A percentile compares a stretch with the other conserved stretches of the same genome.
Evolutionary conservation across 805 yeast species (phyloP).

Genomic region (Wickerhamiella azyma): DNA sequence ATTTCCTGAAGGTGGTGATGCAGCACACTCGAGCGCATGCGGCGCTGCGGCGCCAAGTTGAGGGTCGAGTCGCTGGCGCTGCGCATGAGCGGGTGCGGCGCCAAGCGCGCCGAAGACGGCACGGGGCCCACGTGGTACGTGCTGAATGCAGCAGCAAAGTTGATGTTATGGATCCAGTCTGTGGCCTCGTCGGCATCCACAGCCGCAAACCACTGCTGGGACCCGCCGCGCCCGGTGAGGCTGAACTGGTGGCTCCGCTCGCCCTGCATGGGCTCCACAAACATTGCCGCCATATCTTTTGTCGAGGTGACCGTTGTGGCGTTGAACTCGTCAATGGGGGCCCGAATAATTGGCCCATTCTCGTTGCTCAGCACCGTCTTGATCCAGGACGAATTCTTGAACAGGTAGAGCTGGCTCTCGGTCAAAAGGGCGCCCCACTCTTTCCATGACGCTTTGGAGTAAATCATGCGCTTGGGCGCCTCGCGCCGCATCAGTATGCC

Average conservation of each 20-base stretch:
- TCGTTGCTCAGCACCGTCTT: slow-evolving; percentile 16
- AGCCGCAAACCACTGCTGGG: slow-evolving; percentile 32
- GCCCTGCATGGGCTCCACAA: slow-evolving; percentile 8
- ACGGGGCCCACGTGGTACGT: slow-evolving; percentile 25
- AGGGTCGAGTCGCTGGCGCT: background rate
- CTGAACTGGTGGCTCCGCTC: slow-evolving; percentile 18
- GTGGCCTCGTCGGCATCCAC: slow-evolving; percentile 32
- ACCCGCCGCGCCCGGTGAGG: slow-evolving; percentile 22
- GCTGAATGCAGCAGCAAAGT: slow-evolving; percentile 37
- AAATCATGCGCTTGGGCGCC: slow-evolving; percentile 20
- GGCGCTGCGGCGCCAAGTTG: background rate
- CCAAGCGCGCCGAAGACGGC: background rate
- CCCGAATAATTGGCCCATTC: slow-evolving; percentile 17
- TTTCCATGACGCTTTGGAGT: slow-evolving; percentile 24
- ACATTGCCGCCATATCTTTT: slow-evolving; percentile 31
- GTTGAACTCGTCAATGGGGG: slow-evolving; percentile 27
- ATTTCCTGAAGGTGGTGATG: slow-evolving; percentile 26
- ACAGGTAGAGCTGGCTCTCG: slow-evolving; percentile 29
- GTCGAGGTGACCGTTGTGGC: slow-evolving; percentile 27
- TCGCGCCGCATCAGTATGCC: slow-evolving; percentile 28
- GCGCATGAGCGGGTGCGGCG: background rate
- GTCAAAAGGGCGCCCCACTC: slow-evolving; percentile 33
- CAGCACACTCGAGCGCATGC: slow-evolving; percentile 22
- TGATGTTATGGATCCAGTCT: slow-evolving; percentile 49
- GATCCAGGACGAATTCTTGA: slow-evolving; percentile 29